Base-by-base conservation (phyloP, 176 grass and related monocot species). In the Avena atlantica region DNA sequence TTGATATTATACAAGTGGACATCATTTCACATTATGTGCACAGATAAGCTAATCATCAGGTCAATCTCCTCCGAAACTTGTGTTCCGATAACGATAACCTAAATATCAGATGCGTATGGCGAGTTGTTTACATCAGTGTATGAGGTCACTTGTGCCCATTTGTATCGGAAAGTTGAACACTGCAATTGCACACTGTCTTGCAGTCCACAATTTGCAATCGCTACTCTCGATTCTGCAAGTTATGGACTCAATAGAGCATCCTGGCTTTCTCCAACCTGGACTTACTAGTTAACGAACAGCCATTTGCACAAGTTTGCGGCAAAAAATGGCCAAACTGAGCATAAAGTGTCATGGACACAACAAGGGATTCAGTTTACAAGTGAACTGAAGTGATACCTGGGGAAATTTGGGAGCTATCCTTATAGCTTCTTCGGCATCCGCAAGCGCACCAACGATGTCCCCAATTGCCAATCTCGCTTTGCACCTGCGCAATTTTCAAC, bases 401-500 rank as follows among this genome's bases (percentile, higher is more conserved):
- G 76, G 66, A 90, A 88, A 94, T 49, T 66, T 89, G 20, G 90
- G 82, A 83, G 83, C 82, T 83, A 96, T 90, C 83, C 67, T 86
- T 87, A 77, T 87, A 29, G 94, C 87, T 83, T 96, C 92, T 3
- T 90, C 90, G 0, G 92, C 94, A 36, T 96, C 94, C 12, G 51
- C 89, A 81, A 96, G 87, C 3, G 87, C 90, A 56, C 86, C 91
- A 40, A 58, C 27, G 48, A 74, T 62, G 78, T 94, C 74, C 8
- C 85, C 92, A 21, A 89, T 75, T 85, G 68, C 50, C n/a, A 99
- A 10, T 80, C 91, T 94, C n/a, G 87, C 97, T 83, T 82, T 85
- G 23, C 92, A 96, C 89, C 97, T 99, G 79, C 61, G 78, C 25
- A 86, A 84, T 86, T 56, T 1, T n/a, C 5, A 77, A 37, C 90